Percentiles rank a stretch among this genome's conserved stretches.
Conservation (phyloP, 768 basidiomycete species). For the Lactifluus hygrophoroides region DNA sequence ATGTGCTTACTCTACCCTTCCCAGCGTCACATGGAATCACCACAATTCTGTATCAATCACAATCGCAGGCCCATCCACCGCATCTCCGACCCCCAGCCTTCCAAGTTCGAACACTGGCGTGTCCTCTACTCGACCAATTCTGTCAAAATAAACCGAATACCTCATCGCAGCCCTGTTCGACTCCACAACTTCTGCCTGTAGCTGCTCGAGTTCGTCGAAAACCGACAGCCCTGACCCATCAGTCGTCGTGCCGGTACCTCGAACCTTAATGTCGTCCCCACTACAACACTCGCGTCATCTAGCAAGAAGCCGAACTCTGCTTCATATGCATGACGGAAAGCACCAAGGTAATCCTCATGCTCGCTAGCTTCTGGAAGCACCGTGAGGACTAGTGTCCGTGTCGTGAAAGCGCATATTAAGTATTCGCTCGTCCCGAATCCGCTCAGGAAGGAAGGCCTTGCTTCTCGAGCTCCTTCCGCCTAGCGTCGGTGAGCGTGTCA, state of each 20-base stretch:
- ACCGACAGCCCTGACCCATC: conserved; percentile 73
- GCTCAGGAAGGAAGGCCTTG: conserved; percentile 76
- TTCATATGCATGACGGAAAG: conserved; percentile 75
- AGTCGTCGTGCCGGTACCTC: conserved; percentile 89
- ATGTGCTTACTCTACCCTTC: too few relatives aligned
- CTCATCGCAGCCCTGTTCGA: conserved; percentile 40
- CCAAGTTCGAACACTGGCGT: too few relatives aligned
- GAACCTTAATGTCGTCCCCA: too few relatives aligned
- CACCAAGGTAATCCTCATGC: conserved; percentile 64
- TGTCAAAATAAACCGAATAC: too few relatives aligned
- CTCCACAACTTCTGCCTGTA: conserved; percentile 32
- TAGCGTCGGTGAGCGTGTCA: conserved; percentile 56
- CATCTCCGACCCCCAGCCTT: too few relatives aligned
- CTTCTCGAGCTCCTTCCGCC: conserved; percentile 53
- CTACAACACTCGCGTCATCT: conserved; percentile 72
- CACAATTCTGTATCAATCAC: conserved; percentile 94
- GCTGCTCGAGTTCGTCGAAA: conserved; percentile 68
- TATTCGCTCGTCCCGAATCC: conserved; percentile 72
- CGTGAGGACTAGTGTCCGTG: conserved; percentile 90
- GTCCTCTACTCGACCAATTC: too few relatives aligned
- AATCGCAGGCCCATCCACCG: too few relatives aligned
- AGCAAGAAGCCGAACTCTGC: conserved; percentile 88
- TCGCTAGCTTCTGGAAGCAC: conserved; percentile 50
- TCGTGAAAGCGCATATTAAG: conserved; percentile 92
- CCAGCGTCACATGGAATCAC: too few relatives aligned